phyloP scores from a whole-genome alignment of 208 protist species.

The Leishmania mexicana region DNA sequence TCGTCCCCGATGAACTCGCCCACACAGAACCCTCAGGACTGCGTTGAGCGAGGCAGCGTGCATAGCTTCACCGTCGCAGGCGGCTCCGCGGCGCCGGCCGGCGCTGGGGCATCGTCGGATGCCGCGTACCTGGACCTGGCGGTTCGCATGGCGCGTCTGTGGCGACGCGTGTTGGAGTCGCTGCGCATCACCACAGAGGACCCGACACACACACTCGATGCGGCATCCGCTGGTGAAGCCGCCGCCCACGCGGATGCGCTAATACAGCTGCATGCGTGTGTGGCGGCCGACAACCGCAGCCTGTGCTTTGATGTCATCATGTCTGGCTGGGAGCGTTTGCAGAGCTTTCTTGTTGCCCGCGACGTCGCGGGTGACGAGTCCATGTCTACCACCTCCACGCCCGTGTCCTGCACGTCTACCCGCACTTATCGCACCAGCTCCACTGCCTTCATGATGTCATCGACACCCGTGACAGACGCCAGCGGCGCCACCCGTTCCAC shows the following conservation, averaged over 20 bases:
- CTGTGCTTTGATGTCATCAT: constrained; percentile 71
- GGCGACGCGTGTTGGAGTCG: constrained; percentile 39
- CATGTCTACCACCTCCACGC: background rate
- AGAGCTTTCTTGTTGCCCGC: constrained; percentile 31
- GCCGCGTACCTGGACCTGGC: constrained; percentile 31
- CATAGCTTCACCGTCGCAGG: constrained; percentile 10
- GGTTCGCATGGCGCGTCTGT: constrained; percentile 53
- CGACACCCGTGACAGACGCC: background rate
- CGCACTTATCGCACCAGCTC: background rate
- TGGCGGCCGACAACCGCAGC: constrained; percentile 42
- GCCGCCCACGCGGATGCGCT: background rate
- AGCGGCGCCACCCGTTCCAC: background rate
- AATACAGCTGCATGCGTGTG: constrained; percentile 37
- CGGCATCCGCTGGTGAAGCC: background rate
- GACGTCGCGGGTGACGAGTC: background rate
- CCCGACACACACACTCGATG: background rate
- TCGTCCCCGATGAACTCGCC: background rate
- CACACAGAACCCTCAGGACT: background rate
- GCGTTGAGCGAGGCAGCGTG: constrained; percentile 15
- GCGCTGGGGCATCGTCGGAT: constrained; percentile 12
- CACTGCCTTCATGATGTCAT: constrained; percentile 9
- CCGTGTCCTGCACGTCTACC: background rate
- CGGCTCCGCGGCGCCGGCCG: background rate
- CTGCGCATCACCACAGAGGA: constrained; percentile 4
- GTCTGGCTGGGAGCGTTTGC: constrained; percentile 58